Evolutionary conservation across 106 monocot genomes (phyloP).

Genomic region (Platanthera zijinensis): DNA sequence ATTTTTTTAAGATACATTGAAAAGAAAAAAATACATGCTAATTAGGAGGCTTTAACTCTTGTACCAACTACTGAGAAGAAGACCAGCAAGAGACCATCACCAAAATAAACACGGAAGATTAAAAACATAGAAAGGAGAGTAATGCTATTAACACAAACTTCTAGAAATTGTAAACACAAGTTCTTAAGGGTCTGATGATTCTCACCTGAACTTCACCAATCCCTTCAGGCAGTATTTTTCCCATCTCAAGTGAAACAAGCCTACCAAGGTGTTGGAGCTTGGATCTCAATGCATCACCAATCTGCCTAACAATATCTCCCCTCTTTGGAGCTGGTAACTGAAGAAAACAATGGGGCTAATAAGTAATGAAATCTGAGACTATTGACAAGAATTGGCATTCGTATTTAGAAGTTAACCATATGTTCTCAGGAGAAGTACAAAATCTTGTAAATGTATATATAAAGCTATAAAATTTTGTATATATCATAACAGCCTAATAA

Average conservation of each 20-base stretch:
- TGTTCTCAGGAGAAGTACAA: neutral
- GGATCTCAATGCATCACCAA: constrained; percentile 82
- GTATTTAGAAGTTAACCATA: neutral
- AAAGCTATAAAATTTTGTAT: neutral
- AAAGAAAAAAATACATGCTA: too few relatives aligned
- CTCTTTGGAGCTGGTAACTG: constrained; percentile 95
- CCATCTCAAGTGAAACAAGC: constrained; percentile 97
- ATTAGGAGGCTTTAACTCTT: too few relatives aligned
- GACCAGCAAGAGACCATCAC: neutral
- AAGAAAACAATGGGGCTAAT: neutral
- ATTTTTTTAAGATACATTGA: too few relatives aligned
- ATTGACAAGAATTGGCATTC: neutral
- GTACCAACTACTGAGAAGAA: too few relatives aligned
- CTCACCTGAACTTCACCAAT: constrained; percentile 96
- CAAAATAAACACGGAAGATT: neutral
- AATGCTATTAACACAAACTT: neutral
- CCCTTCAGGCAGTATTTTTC: constrained; percentile 96
- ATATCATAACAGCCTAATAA: neutral
- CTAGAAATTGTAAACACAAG: neutral
- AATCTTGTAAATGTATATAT: neutral
- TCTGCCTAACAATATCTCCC: constrained; percentile 95
- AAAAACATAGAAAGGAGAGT: neutral
- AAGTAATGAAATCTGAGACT: neutral
- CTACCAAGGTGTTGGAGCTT: constrained; percentile 83
- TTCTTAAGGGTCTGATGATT: neutral